Base-by-base conservation (phyloP, 495 filamentous ascomycete genomes). In the Halenospora varia region DNA sequence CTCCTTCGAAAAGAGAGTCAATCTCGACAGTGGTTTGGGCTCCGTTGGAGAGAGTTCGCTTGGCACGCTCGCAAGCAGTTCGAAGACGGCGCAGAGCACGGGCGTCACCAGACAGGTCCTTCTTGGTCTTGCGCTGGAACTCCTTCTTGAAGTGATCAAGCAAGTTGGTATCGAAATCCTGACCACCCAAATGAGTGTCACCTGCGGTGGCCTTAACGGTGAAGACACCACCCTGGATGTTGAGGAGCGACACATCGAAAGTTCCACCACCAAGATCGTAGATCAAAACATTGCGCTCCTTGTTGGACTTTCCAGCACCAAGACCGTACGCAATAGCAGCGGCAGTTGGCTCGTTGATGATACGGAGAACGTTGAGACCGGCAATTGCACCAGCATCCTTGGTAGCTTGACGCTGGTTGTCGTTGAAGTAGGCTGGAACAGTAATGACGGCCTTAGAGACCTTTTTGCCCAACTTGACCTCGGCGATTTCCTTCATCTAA, bases 251-350 rank as follows among this genome's bases (percentile, higher is more conserved):
- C 17, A 98, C 95, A 96, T 97, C 94, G 78, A 97, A 98, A 71
- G 95, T 97, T 82, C 94, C 94, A 83, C 95, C 94, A 83, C 94
- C 95, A 57, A 98, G 80, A 82, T 98, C 94, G 83, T 96, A 98
- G 79, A 98, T 97, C 62, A 98, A 84, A 63, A 97, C 95, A 74
- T 98, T 96, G 65, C 94, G 89, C 83, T 97, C 94, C 80, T 95
- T 96, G 77, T 86, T 84, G 42, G 82, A 82, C 86, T 97, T 97
- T 89, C 94, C 81, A 48, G 82, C 71, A 63, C 96, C 95, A 23
- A 97, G 86, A 82, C 95, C 94, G 72, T 97, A 98, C 66, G 95
- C 92, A 65, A 96, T 96, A 59, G 94, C 94, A 49, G 94, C 94
- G 40, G 94, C 94, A 41, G 94, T 97, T 51, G 94, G 94, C 82